Base-by-base conservation (phyloP, 2,329 filamentous ascomycete genomes). In the Orbilia oligospora region DNA sequence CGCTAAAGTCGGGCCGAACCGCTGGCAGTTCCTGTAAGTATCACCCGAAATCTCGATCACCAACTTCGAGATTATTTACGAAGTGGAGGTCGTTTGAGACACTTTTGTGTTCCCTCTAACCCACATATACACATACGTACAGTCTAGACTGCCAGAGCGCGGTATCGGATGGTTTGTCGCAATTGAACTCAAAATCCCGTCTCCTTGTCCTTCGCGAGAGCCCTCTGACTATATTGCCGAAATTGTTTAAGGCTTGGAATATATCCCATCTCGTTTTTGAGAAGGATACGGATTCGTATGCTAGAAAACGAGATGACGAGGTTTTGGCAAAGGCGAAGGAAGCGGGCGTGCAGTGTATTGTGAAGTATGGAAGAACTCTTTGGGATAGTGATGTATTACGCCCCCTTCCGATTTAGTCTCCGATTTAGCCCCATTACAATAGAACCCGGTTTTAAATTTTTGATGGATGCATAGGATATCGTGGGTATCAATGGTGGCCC, bases 201-300 rank as follows among this genome's bases (percentile, higher is more conserved):
- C 87, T 94, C 0, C 90, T 92, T 79, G 87, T 94, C 24, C 86
- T 94, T 16, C 87, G 92, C 30, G 92, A 93, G 84, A 90, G 88
- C 0, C 91, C 92, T 0, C 90, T 91, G 82, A 92, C 90, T 0
- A 83, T 93, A 0, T 86, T 94, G 2, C 90, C 90, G 0, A 93
- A 93, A 83, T 85, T 94, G 0, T 92, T 93, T 86, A 89, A 89
- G 81, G 87, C 88, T 18, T 94, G 92, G 92, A 87, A 88, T 0
- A 89, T 93, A 27, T 92, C 91, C 0, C 92, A 94, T 84, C 84
- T 94, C 4, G 91, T 93, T 0, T 94, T 93, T 81, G 92, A 94
- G 83, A 92, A 91, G 82, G 92, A 94, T 81, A 93, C 91, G 0
- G 92, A 94, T 85, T 87, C 90, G 0, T 94, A 94, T 84, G 91